phyloP scores from a whole-genome alignment of 169 alveolate species.

The Eimeria brunetti region DNA sequence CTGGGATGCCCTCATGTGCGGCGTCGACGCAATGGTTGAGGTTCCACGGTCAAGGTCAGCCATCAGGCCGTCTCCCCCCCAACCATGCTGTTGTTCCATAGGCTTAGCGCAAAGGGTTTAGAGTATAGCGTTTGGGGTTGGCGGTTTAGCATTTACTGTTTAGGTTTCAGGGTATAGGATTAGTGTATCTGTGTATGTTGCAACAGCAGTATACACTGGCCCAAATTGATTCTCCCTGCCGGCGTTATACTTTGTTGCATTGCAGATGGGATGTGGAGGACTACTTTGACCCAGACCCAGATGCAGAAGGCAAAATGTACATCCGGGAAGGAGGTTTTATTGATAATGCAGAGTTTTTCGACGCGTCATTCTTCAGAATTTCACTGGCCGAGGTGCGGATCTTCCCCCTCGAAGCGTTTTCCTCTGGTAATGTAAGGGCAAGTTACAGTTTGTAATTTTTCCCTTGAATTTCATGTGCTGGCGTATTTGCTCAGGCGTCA shows the following conservation, averaged over 20 bases:
- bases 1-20: slow-evolving; percentile 84
- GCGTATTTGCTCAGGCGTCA: slow-evolving; percentile 82
- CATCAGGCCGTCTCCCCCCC: not conserved
- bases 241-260: slow-evolving; percentile 11
- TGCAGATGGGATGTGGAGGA: slow-evolving; percentile 90
- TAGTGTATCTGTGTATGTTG: not conserved
- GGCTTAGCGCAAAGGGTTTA: not conserved
- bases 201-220: not conserved
- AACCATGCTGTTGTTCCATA: not conserved
- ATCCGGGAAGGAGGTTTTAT: slow-evolving; percentile 89
- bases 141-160: too few species aligned
- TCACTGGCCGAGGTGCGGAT: slow-evolving; percentile 81
- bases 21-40: slow-evolving; percentile 85
- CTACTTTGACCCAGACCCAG: slow-evolving; percentile 86
- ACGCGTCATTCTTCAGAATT: slow-evolving; percentile 85
- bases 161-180: too few species aligned
- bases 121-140: slow-evolving; percentile 6
- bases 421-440: not conserved
- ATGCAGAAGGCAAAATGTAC: slow-evolving; percentile 87
- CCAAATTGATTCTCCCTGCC: not conserved
- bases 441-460: not conserved
- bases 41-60: slow-evolving; percentile 82
- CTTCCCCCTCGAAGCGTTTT: not conserved
- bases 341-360: slow-evolving; percentile 87
- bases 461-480: not conserved